Conservation (phyloP, 768 basidiomycete species). For the Tylopilus plumbeoviolaceoides region DNA sequence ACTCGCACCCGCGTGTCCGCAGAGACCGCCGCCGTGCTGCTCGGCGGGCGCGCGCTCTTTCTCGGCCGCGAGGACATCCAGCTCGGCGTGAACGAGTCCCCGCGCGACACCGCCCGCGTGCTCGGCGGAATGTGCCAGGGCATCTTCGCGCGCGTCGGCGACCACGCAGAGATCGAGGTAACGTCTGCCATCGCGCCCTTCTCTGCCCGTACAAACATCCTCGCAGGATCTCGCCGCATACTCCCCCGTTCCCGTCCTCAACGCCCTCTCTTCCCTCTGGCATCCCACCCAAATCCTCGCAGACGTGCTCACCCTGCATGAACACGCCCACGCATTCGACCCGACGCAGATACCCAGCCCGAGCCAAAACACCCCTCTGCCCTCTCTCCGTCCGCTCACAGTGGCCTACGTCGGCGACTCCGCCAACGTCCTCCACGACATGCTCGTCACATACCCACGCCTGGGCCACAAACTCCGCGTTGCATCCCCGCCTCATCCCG, state of each 20-base stretch:
- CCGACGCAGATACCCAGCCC: constrained; percentile 16
- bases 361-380: constrained; percentile 33
- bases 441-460: constrained; percentile 93
- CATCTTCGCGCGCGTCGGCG: constrained; percentile 94
- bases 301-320: constrained; percentile 86
- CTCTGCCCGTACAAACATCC: neutral
- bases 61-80: constrained; percentile 90
- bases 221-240: constrained; percentile 83
- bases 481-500: constrained; percentile 63
- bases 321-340: constrained; percentile 57
- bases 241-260: constrained; percentile 91
- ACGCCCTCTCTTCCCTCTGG: constrained; percentile 93
- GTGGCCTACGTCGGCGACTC: constrained; percentile 93
- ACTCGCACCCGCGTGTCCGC: constrained; percentile 88
- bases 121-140: constrained; percentile 95
- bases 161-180: constrained; percentile 90
- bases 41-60: constrained; percentile 90
- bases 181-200: constrained; percentile 13
- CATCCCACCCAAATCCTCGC: constrained; percentile 96
- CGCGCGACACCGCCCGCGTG: constrained; percentile 81
- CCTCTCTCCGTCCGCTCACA: constrained; percentile 71
- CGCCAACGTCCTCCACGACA: constrained; percentile 94
- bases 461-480: constrained; percentile 84
- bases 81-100: constrained; percentile 89
- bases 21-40: constrained; percentile 72